These are phyloP conservation scores for Gentiana macrophylla DNA, from an alignment of 257 asterid species.

Conservation along the genomic window DNA sequence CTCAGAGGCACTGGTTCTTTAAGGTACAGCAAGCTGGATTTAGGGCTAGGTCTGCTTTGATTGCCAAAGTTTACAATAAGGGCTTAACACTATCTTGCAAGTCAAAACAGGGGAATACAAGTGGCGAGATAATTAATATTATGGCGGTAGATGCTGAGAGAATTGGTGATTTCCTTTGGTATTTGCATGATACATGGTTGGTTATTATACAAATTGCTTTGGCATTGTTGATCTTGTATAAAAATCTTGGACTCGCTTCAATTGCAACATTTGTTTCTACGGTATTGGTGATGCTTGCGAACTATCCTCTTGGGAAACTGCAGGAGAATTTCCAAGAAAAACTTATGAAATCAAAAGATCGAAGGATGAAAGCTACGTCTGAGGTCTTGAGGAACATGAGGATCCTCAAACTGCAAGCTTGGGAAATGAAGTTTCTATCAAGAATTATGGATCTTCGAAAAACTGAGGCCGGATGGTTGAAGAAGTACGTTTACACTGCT, in stretches of 20 bases:
- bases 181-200: conserved; percentile 83
- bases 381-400: conserved; percentile 92
- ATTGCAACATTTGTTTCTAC: conserved; percentile 52
- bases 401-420: conserved; percentile 85
- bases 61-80: conserved; percentile 59
- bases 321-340: conserved; percentile 59
- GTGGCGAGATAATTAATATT: conserved; percentile 75
- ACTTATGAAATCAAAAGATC: conserved; percentile 73
- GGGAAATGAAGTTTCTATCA: conserved; percentile 80
- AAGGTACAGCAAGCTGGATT: conserved; percentile 68
- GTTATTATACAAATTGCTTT: conserved; percentile 47
- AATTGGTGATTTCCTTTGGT: conserved; percentile 78
- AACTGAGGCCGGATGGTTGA: conserved; percentile 64
- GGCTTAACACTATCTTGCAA: conserved; percentile 63
- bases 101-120: conserved; percentile 62
- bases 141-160: conserved; percentile 90
- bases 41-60: conserved; percentile 74
- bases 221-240: conserved; percentile 55
- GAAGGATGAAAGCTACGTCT: conserved; percentile 82
- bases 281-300: conserved; percentile 57
- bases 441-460: conserved; percentile 49
- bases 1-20: conserved; percentile 71
- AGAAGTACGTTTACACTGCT: conserved; percentile 40
- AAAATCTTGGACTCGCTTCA: conserved; percentile 71
- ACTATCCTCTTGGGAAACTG: conserved; percentile 56